These are phyloP conservation scores for Picea glauca DNA, from an alignment of 75 land plant species.

Conservation along the genomic window DNA sequence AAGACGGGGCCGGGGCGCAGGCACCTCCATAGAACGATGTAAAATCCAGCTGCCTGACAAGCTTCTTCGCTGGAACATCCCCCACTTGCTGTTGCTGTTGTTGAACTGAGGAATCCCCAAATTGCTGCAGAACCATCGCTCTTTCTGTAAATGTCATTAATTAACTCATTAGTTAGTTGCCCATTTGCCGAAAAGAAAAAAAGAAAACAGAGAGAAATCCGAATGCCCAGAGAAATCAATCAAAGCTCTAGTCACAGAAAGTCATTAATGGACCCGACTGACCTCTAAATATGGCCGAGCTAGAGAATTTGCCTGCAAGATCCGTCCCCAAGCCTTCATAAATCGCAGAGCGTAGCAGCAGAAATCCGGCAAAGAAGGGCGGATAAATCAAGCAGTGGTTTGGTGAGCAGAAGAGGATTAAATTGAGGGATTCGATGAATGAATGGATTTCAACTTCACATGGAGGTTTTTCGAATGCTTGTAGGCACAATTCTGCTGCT, in stretches of 20 bases:
- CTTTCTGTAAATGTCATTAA: not conserved
- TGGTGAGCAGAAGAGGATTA: not conserved
- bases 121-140: conserved; percentile 3
- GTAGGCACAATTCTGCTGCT: not conserved
- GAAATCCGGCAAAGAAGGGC: not conserved
- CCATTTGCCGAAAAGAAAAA: not conserved
- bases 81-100: conserved; percentile 12
- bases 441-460: too few relatives aligned
- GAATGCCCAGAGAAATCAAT: not conserved
- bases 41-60: conserved; percentile 68
- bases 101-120: not conserved
- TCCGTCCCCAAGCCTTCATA: not conserved
- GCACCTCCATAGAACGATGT: conserved; percentile 18
- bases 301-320: not conserved
- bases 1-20: not conserved
- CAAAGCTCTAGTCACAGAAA: not conserved
- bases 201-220: not conserved
- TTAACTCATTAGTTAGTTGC: not conserved
- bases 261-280: too few relatives aligned
- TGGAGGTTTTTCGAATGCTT: too few relatives aligned
- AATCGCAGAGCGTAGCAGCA: not conserved
- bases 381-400: not conserved
- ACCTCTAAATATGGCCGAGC: not conserved
- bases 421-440: not conserved
- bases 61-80: conserved; percentile 51